Evolutionary conservation across 2,329 filamentous ascomycete species (phyloP).

Genomic region (Cladosporium sp.): DNA sequence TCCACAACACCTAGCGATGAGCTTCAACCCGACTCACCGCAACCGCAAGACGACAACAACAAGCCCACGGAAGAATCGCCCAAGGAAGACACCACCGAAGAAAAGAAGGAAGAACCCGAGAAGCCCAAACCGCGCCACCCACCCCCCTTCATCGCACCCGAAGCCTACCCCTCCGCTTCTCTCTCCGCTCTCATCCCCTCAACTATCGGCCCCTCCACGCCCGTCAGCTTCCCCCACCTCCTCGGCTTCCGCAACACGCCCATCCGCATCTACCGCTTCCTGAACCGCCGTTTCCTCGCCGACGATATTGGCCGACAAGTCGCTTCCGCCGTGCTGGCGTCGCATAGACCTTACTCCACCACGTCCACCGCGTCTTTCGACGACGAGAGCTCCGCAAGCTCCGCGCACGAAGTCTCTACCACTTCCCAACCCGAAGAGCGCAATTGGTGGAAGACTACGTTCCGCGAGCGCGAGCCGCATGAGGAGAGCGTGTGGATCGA

Average conservation of each 20-base stretch:
- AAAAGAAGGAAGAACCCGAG: conserved; percentile 33
- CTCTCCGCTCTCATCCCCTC: conserved; percentile 64
- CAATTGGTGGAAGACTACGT: conserved; percentile 80
- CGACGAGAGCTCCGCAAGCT: conserved; percentile 24
- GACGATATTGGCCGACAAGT: conserved; percentile 85
- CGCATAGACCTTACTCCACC: conserved; percentile 44
- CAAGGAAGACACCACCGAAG: conserved; percentile 35
- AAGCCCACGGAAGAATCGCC: conserved; percentile 23
- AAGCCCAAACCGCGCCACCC: conserved; percentile 56
- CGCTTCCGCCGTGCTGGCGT: conserved; percentile 72
- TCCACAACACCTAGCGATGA: conserved; percentile 7
- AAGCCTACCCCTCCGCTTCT: conserved; percentile 64
- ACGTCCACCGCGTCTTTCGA: conserved; percentile 8
- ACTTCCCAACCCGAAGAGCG: conserved; percentile 67
- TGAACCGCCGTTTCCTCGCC: conserved; percentile 79
- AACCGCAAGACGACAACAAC: conserved; percentile 26
- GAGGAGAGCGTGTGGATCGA: conserved; percentile 67
- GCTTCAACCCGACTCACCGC: conserved; percentile 7
- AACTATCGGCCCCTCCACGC: conserved; percentile 67
- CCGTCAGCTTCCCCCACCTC: conserved; percentile 79
- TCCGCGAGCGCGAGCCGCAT: conserved; percentile 47
- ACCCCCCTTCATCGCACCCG: conserved; percentile 67
- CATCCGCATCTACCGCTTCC: conserved; percentile 78
- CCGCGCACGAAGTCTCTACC: conserved; percentile 57
- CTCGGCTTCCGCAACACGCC: conserved; percentile 91